Conservation (phyloP, 2,329 filamentous ascomycete species). For the Helotiales sp. region DNA sequence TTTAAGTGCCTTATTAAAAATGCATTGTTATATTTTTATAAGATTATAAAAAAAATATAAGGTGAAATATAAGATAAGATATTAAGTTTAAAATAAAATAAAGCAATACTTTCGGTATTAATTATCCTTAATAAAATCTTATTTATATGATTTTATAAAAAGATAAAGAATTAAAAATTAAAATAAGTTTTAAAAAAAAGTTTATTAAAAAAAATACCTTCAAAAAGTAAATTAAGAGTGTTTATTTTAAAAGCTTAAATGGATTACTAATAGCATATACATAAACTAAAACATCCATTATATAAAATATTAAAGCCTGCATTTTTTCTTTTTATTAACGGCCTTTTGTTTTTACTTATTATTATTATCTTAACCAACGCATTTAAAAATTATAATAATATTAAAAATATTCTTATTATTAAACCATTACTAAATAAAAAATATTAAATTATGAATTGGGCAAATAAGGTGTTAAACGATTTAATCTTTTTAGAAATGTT, state of each 20-base stretch:
- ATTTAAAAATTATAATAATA: slow-evolving; percentile 21
- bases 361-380: slow-evolving; percentile 22
- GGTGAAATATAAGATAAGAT: slow-evolving; percentile 27
- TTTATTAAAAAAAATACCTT: slow-evolving; percentile 25
- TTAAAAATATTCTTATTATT: slow-evolving; percentile 21
- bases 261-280: slow-evolving; percentile 22
- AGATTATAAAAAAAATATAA: slow-evolving; percentile 30
- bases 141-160: no score
- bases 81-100: slow-evolving; percentile 22
- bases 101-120: slow-evolving; percentile 9
- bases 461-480: slow-evolving; percentile 12
- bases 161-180: no score
- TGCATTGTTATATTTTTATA: slow-evolving; percentile 29
- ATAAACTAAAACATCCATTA: slow-evolving; percentile 25
- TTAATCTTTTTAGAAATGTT: slow-evolving; percentile 21
- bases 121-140: no score
- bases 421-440: slow-evolving; percentile 17
- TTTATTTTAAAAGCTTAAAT: slow-evolving; percentile 17
- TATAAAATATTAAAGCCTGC: slow-evolving; percentile 23
- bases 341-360: no score
- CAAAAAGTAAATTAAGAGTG: slow-evolving; percentile 29
- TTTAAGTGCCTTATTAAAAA: slow-evolving; percentile 29
- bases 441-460: slow-evolving; percentile 22
- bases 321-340: slow-evolving; percentile 20
- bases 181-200: no score